A percentile compares a stretch with the other conserved stretches of the same genome.
These are phyloP conservation scores for Mycena albidolilacea DNA, from an alignment of 768 basidiomycete species.

Conservation along the genomic window DNA sequence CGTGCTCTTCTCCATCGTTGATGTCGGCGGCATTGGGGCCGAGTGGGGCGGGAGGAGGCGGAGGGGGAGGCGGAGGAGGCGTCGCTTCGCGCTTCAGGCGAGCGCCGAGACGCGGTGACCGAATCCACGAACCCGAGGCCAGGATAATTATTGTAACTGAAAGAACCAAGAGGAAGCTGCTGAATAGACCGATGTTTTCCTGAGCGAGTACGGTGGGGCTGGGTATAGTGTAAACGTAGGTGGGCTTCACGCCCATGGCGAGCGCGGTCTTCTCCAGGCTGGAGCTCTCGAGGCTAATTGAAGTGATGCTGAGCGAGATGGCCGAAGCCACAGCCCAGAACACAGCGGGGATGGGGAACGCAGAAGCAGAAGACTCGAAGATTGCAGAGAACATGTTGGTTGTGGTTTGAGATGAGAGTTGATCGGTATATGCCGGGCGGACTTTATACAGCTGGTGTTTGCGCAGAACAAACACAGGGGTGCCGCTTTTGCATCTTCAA, in stretches of 20 bases:
- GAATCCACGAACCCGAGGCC: neutral
- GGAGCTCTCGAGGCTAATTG: neutral
- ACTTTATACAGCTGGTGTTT: no score
- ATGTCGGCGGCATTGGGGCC: neutral
- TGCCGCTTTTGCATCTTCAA: no score
- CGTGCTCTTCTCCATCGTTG: neutral
- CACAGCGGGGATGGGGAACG: no score
- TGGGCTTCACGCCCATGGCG: neutral
- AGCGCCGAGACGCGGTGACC: neutral
- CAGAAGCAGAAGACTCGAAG: no score
- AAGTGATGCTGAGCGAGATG: no score
- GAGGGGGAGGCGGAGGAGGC: neutral
- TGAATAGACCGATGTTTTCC: neutral
- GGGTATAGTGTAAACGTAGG: neutral
- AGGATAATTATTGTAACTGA: neutral
- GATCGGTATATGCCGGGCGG: no score
- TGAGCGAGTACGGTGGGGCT: neutral
- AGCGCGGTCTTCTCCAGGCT: neutral
- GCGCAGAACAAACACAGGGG: no score
- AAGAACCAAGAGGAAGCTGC: neutral
- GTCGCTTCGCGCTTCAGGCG: neutral
- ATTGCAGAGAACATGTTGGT: no score
- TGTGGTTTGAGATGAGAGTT: no score
- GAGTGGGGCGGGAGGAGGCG: constrained; percentile 6
- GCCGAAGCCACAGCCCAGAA: no score